Base-by-base conservation (phyloP, 1,284 basidiomycete species). In the Malassezia slooffiae region DNA sequence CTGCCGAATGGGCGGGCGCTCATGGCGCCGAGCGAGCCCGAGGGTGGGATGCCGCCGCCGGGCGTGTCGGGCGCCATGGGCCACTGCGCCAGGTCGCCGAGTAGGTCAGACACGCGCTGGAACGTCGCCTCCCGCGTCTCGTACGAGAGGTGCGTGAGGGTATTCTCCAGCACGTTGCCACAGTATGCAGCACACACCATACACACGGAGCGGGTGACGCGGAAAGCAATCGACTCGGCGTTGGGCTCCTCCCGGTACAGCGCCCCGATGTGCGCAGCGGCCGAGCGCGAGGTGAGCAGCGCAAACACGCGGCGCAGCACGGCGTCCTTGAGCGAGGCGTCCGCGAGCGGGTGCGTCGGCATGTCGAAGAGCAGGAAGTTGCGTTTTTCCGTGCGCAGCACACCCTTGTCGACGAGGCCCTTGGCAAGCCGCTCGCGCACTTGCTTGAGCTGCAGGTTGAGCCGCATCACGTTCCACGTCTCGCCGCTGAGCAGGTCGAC, bases 351-450 rank as follows among this genome's bases (percentile, higher is more conserved):
- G 49, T 69, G 67, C 11, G 67, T 69, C 20, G 67, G 63, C 67
- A 69, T 69, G 36, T 69, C 67, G 36, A 69, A 69, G 1, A 69
- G 54, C 16, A 69, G 21, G 35, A 69, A 67, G 45, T 66, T 69
- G 42, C 63, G 59, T 49, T 69, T 69, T 29, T 69, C 67, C 24
- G 67, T 69, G 17, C 67, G 59, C 16, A 69, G 46, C 15, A 69
- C 56, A 17, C 67, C 67, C 48, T 69, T 69, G 51, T 69, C 67
- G 5, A 67, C 67, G 16, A 69, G 42, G 0, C 67, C 65, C 41
- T 69, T 69, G 17, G 64, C 65, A 9, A 69, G 42, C 3, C 67
- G 60, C 33, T 69, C 67, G 17, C 67, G 58, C 8, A 69, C 65
- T 39, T 67, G 65, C 40, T 67, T 66, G 38, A 69, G 56, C 43